Percentiles rank a stretch among this genome's conserved stretches.
Evolutionary conservation across 345 rosid species (phyloP).

Genomic region (Psidium guajava): DNA sequence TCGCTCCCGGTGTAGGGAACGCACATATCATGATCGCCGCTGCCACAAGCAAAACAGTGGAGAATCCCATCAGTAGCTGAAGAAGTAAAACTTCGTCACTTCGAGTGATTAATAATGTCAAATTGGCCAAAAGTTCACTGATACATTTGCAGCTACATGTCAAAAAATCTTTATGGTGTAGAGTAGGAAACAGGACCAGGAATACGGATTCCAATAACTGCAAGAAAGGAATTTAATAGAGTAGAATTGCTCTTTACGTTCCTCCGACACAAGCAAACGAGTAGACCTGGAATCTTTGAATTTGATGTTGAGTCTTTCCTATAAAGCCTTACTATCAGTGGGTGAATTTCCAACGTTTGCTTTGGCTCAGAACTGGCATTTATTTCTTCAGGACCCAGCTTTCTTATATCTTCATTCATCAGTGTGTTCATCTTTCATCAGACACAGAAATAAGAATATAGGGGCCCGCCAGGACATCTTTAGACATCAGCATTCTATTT

Average conservation of each 20-base stretch:
- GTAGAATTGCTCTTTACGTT: neutral
- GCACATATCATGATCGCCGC: slow-evolving; percentile 96
- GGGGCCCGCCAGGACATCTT: neutral
- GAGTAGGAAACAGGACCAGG: neutral
- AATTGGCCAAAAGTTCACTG: neutral
- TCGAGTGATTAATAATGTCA: neutral
- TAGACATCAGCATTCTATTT: neutral
- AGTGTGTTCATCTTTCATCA: neutral
- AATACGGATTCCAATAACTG: neutral
- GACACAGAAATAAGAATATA: neutral
- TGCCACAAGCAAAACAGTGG: slow-evolving; percentile 8
- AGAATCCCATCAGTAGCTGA: neutral
- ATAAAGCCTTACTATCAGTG: neutral
- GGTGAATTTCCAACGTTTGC: neutral
- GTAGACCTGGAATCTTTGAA: neutral
- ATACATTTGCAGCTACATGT: neutral
- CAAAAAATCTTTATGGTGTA: neutral
- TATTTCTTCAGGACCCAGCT: neutral
- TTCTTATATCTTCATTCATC: neutral
- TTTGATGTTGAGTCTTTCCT: neutral
- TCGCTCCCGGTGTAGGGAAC: slow-evolving; percentile 84
- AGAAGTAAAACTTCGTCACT: neutral
- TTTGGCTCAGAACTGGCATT: neutral
- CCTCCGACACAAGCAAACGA: neutral
- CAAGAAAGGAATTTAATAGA: neutral